These are phyloP conservation scores for Trifolium dubium DNA, from an alignment of 306 rosid genomes.

Conservation along the genomic window DNA sequence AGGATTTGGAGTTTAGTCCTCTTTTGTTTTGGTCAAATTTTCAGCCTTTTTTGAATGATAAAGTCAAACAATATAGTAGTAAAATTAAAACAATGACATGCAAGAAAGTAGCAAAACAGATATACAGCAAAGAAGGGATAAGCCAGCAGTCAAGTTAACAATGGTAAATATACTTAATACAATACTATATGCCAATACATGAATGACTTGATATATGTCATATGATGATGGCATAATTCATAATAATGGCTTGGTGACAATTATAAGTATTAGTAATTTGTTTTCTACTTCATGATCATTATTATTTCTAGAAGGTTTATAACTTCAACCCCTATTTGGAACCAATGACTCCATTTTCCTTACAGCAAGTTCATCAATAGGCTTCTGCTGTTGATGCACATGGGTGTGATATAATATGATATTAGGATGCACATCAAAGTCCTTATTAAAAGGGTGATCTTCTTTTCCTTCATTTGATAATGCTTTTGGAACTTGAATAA, in stretches of 20 bases:
- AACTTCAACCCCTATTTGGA: neutral
- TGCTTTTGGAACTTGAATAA: conserved; percentile 39
- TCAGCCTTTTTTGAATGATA: too few relatives aligned
- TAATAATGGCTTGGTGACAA: neutral
- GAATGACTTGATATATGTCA: neutral
- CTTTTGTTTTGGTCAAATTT: too few relatives aligned
- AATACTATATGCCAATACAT: neutral
- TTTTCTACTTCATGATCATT: neutral
- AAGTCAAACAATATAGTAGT: too few relatives aligned
- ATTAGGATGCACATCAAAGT: conserved; percentile 54
- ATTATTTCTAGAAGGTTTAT: neutral
- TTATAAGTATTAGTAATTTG: neutral
- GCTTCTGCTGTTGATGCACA: conserved; percentile 16
- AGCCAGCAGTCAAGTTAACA: neutral
- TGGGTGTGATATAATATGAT: conserved; percentile 58
- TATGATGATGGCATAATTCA: neutral
- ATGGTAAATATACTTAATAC: neutral
- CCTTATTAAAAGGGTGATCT: conserved; percentile 41
- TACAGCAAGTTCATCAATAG: neutral
- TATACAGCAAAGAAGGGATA: neutral
- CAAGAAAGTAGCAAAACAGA: neutral
- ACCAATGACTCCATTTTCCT: neutral
- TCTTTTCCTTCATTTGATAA: conserved; percentile 33
- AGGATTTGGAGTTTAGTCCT: too few relatives aligned
- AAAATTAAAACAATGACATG: too few relatives aligned